These are phyloP conservation scores for Saccharomycopsis selenospora DNA, from an alignment of 805 yeast species.

Conservation along the genomic window DNA sequence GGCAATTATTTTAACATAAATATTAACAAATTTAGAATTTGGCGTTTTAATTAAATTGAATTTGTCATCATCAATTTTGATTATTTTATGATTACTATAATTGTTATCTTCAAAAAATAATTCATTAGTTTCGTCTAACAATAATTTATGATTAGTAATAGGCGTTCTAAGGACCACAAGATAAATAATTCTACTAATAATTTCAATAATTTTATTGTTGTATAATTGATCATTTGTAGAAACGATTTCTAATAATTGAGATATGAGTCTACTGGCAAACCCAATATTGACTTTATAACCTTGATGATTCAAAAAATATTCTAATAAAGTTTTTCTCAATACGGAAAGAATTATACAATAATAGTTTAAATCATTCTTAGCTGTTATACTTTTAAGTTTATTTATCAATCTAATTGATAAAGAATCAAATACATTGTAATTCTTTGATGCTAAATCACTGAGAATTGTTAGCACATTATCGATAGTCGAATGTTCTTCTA, in stretches of 20 bases:
- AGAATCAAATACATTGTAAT: conserved; percentile 31
- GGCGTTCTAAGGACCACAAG: conserved; percentile 29
- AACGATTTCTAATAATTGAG: conserved; percentile 29
- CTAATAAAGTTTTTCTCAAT: conserved; percentile 10
- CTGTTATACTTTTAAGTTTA: conserved; percentile 23
- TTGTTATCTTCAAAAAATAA: conserved; percentile 31
- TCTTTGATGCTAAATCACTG: conserved; percentile 29
- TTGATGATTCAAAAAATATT: conserved; percentile 4
- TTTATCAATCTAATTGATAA: conserved; percentile 33
- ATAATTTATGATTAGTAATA: conserved; percentile 34
- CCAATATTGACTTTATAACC: conserved; percentile 21
- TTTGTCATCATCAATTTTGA: neutral
- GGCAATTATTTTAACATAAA: conserved; percentile 42
- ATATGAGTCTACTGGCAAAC: conserved; percentile 39
- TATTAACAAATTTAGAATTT: conserved; percentile 32
- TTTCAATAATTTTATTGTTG: conserved; percentile 23
- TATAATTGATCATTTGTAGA: conserved; percentile 14
- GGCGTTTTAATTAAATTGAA: conserved; percentile 23
- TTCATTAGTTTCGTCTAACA: conserved; percentile 33
- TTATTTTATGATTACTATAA: conserved; percentile 9
- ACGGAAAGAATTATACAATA: conserved; percentile 15
- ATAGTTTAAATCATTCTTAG: conserved; percentile 3
- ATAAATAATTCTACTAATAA: conserved; percentile 30
- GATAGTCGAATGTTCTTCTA: neutral
- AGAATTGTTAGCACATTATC: conserved; percentile 22